Evolutionary conservation across 768 basidiomycete genomes (phyloP).

Genomic region (Mycena alexandri): DNA sequence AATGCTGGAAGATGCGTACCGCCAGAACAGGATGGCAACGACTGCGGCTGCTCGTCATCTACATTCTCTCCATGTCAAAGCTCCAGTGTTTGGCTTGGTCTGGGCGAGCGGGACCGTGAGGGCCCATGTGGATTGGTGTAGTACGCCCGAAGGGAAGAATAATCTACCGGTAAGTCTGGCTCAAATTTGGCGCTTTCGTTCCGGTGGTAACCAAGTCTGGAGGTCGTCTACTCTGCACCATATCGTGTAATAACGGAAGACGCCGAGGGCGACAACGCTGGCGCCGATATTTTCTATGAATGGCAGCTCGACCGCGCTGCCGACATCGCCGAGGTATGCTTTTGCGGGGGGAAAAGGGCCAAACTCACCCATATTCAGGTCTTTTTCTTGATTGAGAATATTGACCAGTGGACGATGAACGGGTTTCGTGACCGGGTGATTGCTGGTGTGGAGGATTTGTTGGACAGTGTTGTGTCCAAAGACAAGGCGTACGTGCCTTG

Average conservation of each 20-base stretch:
- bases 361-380: constrained; percentile 46
- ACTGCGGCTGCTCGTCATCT: constrained; percentile 64
- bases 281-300: constrained; percentile 54
- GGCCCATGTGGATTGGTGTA: constrained; percentile 70
- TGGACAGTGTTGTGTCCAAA: constrained; percentile 49
- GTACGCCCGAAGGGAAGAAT: constrained; percentile 44
- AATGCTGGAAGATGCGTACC: constrained; percentile 64
- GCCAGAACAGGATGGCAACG: constrained; percentile 71
- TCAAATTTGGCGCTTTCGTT: neutral
- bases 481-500: constrained; percentile 57
- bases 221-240: constrained; percentile 66
- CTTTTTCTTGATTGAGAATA: constrained; percentile 64
- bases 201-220: constrained; percentile 8
- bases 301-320: constrained; percentile 61
- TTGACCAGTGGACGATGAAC: constrained; percentile 64
- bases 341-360: neutral
- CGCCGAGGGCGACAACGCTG: constrained; percentile 37
- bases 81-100: constrained; percentile 66
- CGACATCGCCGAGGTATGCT: constrained; percentile 50
- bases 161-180: constrained; percentile 49
- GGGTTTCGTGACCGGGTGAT: constrained; percentile 56
- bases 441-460: constrained; percentile 53
- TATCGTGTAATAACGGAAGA: constrained; percentile 46
- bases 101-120: constrained; percentile 66
- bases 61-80: constrained; percentile 57